Base-by-base conservation (phyloP, 768 basidiomycete species). In the Podaxis rugospora region DNA sequence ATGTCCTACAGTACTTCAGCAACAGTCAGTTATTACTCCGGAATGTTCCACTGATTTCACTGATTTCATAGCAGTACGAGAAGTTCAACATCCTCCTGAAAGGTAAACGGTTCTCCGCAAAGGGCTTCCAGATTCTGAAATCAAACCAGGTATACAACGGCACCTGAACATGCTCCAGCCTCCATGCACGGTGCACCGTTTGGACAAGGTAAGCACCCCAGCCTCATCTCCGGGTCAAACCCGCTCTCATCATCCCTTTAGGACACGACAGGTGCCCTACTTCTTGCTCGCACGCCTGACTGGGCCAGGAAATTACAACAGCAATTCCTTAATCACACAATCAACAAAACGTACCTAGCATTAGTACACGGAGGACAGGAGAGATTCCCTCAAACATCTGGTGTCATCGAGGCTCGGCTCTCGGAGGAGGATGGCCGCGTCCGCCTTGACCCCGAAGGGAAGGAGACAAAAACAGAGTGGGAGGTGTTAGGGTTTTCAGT, bases 271-370 rank as follows among this genome's bases (percentile, higher is more conserved):
- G 88, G 88, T 25, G 79, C 78, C 28, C 73, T 89, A 18, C 63
- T 85, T n/a, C 72, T 89, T 14, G 84, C 84, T 6, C 77, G 79
- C 11, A 79, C 79, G 21, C 58, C 70, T 4, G 49, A 67, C 14
- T 63, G 74, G 25, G 82, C 84, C 1, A 77, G 75, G 47, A 74
- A 80, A n/a, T 62, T 89, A 2, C 80, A 81, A 0, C 74, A 71
- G n/a, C 87, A 88, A 65, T 85, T 90, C 58, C 70, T 72, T 32
- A 62, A 73, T 27, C 75, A 79, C 44, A 71, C 71, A 0, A 72
- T 88, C 10, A 68, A 76, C 23, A 89, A 89, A 66, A 79, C 78
- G 0, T 90, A 89, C 65, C 76, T 89, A 16, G 88, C 88, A 0
- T 70, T 90, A 28, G 86, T 89, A 1, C 76, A 82, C 23, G 86